Evolutionary conservation across 192 early-diverging fungal genomes (phyloP).

Genomic region (Entomortierella lignicola): DNA sequence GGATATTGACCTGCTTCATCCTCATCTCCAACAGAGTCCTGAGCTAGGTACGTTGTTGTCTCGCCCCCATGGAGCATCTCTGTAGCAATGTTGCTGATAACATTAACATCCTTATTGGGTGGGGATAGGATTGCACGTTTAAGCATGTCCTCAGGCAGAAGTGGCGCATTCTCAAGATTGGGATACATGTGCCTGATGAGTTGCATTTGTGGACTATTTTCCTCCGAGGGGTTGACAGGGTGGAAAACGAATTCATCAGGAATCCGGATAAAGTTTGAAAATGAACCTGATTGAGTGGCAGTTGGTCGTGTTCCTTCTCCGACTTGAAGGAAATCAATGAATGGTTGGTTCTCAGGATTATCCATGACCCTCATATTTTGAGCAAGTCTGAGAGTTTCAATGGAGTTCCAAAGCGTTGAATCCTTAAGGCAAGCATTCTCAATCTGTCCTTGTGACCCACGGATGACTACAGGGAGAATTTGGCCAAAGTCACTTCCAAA

Average conservation of each 20-base stretch:
- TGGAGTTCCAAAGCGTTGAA: conserved; percentile 25
- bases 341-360: background rate
- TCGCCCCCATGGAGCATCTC: conserved; percentile 14
- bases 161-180: background rate
- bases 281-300: background rate
- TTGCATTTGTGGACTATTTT: conserved; percentile 2
- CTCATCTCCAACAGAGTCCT: conserved; percentile 14
- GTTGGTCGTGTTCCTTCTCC: conserved; percentile 23
- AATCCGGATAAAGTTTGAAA: conserved; percentile 10
- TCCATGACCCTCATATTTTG: conserved; percentile 36
- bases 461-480: conserved; percentile 18
- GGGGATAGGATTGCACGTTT: conserved; percentile 10
- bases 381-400: conserved; percentile 11
- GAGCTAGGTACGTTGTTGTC: background rate
- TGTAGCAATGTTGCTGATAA: conserved; percentile 10
- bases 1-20: conserved; percentile 3
- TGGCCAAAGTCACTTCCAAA: conserved; percentile 8
- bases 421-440: conserved; percentile 17
- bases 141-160: background rate
- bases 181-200: conserved; percentile 16
- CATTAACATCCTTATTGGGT: conserved; percentile 4
- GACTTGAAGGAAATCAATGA: conserved; percentile 14
- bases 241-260: conserved; percentile 17
- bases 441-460: conserved; percentile 21
- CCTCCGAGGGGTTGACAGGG: background rate